These are phyloP conservation scores for Herpotrichia juniperi DNA, from an alignment of 2,329 filamentous ascomycete genomes.

Conservation along the genomic window DNA sequence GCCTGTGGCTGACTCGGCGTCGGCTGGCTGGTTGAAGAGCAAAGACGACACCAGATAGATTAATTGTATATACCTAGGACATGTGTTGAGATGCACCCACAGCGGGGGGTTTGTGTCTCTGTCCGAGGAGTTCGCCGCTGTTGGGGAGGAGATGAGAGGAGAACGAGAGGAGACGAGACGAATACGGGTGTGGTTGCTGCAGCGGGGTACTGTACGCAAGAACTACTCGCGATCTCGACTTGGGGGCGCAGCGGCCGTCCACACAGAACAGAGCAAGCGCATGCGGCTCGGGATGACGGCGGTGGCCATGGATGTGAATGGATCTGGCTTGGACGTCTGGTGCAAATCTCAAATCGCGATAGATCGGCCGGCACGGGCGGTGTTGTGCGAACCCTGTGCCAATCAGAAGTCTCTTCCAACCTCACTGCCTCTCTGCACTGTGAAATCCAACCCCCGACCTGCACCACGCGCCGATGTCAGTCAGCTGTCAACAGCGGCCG, in stretches of 20 bases:
- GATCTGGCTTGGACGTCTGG: slow-evolving; percentile 10
- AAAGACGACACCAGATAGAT: too few relatives aligned
- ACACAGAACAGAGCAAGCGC: slow-evolving; percentile 16
- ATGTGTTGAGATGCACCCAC: too few relatives aligned
- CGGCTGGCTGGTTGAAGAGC: not conserved
- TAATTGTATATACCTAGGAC: too few relatives aligned
- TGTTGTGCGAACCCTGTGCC: slow-evolving; percentile 34
- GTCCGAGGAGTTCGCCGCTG: too few relatives aligned
- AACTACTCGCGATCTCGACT: not conserved
- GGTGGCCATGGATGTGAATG: slow-evolving; percentile 14
- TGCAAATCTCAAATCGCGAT: slow-evolving; percentile 19
- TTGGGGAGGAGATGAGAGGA: too few relatives aligned
- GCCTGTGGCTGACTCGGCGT: too few relatives aligned
- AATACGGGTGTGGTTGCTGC: too few relatives aligned
- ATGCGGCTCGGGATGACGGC: slow-evolving; percentile 17
- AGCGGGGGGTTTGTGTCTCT: too few relatives aligned
- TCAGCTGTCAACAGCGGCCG: slow-evolving; percentile 34
- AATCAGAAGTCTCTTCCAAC: slow-evolving; percentile 36
- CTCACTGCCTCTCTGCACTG: slow-evolving; percentile 20
- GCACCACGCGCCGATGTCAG: slow-evolving; percentile 21
- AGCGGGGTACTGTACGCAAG: too few relatives aligned
- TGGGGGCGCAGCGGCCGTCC: slow-evolving; percentile 4
- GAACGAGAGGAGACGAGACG: too few relatives aligned
- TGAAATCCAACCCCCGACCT: slow-evolving; percentile 21
- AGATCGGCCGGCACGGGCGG: slow-evolving; percentile 41